A percentile compares a stretch with the other conserved stretches of the same genome.
phyloP scores from a whole-genome alignment of 768 basidiomycete genomes.

The Serendipita sp. region DNA sequence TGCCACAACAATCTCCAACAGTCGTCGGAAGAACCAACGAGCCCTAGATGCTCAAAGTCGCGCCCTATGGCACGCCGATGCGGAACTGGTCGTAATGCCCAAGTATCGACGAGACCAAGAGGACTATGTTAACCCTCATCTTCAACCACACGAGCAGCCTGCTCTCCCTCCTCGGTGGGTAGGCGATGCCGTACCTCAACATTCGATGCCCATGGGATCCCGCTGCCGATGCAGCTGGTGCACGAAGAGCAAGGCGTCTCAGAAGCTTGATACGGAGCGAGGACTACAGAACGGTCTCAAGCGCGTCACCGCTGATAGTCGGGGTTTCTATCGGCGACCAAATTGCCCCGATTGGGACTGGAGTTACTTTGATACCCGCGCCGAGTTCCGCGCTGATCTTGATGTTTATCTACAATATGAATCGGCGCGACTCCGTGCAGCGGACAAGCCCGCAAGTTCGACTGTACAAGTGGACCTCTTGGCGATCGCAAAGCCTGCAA shows the following conservation, averaged over 20 bases:
- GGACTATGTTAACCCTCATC: background rate
- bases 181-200: background rate
- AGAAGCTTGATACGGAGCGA: too few species aligned
- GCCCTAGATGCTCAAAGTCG: background rate
- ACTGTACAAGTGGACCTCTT: background rate
- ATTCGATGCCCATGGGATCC: background rate
- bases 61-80: background rate
- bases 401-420: background rate
- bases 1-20: background rate
- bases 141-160: background rate
- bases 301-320: too few species aligned
- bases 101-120: background rate
- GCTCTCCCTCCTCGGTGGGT: background rate
- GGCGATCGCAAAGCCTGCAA: background rate
- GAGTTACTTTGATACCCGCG: background rate
- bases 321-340: too few species aligned
- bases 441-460: background rate
- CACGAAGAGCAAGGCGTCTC: background rate
- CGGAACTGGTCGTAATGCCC: background rate
- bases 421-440: background rate
- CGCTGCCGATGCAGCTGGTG: background rate
- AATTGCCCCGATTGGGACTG: conserved; percentile 5
- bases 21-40: background rate
- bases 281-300: too few species aligned
- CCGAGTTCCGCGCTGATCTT: background rate